Percentiles rank a stretch among this genome's conserved stretches.
Conservation (phyloP, 164 flowering plant species). For the Liriodendron chinense region DNA sequence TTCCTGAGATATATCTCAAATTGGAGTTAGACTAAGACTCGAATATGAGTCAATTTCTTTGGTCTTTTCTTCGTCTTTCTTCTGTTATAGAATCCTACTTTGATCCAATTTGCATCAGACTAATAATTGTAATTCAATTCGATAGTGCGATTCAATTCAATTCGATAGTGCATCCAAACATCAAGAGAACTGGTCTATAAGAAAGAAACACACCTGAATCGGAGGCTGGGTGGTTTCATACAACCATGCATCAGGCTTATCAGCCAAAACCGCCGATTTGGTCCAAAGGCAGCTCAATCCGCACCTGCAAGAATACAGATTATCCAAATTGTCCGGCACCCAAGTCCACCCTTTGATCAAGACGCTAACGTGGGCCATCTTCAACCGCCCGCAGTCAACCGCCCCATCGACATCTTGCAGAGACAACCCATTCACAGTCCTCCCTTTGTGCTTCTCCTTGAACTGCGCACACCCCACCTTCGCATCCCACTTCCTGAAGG, state of each 20-base stretch:
- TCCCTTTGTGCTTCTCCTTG: conserved; percentile 39
- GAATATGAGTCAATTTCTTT: no score
- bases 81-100: no score
- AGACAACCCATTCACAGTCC: conserved; percentile 24
- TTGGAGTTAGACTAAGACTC: no score
- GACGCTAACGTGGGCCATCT: conserved; percentile 70
- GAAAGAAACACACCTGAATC: conserved; percentile 36
- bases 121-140: no score
- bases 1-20: no score
- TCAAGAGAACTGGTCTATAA: not conserved
- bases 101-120: no score
- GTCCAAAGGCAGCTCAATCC: conserved; percentile 98
- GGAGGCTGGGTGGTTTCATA: conserved; percentile 92
- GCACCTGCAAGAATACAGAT: conserved; percentile 76
- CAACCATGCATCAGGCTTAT: conserved; percentile 85
- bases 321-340: conserved; percentile 98
- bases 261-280: conserved; percentile 86
- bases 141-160: no score
- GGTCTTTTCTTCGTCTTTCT: no score
- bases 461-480: conserved; percentile 73
- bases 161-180: no score
- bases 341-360: conserved; percentile 99
- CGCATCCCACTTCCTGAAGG: conserved; percentile 82
- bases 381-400: conserved; percentile 49
- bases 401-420: conserved; percentile 41